Percentiles rank a stretch among this genome's conserved stretches.
phyloP scores from a whole-genome alignment of 257 asterid genomes.

The Solanum chaucha region DNA sequence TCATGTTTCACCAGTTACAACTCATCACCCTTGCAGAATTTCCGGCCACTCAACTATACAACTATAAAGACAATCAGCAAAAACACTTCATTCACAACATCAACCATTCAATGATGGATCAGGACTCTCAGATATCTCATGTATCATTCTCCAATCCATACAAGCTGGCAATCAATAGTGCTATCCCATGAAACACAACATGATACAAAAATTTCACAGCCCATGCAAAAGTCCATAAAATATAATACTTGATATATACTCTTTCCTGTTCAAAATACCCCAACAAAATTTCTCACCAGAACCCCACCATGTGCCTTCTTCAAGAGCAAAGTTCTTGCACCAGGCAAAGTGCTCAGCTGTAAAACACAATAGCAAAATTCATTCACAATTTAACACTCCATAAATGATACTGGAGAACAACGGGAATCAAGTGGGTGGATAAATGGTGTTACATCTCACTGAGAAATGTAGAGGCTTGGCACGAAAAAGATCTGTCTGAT shows the following conservation, averaged over 20 bases:
- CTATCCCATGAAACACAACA: neutral
- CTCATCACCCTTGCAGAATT: neutral
- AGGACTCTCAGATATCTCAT: neutral
- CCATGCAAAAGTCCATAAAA: slow-evolving; percentile 10
- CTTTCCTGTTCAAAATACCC: slow-evolving; percentile 26
- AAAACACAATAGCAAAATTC: slow-evolving; percentile 63
- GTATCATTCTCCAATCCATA: neutral
- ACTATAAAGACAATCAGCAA: neutral
- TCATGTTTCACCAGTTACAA: neutral
- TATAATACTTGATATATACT: slow-evolving; percentile 11
- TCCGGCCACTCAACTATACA: neutral
- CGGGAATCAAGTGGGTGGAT: neutral
- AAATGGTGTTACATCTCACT: neutral
- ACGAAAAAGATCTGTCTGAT: neutral
- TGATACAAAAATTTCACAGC: neutral
- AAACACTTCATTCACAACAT: neutral
- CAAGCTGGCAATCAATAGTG: neutral
- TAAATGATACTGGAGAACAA: slow-evolving; percentile 9
- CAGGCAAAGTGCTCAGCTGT: slow-evolving; percentile 80
- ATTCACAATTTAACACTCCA: slow-evolving; percentile 39
- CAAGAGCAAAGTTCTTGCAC: slow-evolving; percentile 74
- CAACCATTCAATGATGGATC: neutral
- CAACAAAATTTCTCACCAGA: slow-evolving; percentile 35
- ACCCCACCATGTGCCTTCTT: slow-evolving; percentile 40
- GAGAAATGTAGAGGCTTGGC: slow-evolving; percentile 2